Base-by-base conservation (phyloP, 768 basidiomycete species). In the Rhizopogon vinicolor region DNA sequence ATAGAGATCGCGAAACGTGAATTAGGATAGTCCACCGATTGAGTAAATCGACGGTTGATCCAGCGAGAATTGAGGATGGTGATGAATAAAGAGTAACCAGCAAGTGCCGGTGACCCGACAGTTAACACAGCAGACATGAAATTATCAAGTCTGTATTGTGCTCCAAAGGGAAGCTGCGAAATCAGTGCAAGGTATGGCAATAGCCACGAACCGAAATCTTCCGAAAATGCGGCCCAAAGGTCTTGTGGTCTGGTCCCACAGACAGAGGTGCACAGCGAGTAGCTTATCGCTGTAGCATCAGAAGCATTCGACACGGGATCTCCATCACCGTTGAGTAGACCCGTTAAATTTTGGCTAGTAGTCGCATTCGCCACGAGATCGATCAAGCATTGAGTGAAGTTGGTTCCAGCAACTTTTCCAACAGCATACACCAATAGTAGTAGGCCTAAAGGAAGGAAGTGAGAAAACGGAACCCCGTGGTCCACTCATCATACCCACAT, bases 121-220 rank as follows among this genome's bases (percentile, higher is more conserved):
- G 75, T 72, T 39, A 80, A 64, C 7, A 80, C 16, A 19, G 72
- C 70, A 6, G 76, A 73, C 57, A 71, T 66, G 39, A 78, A 62
- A 49, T 79, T 77, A n/a, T 77, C 75, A 16, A 68, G 59, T 31
- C 62, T 71, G 51, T 70, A 69, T 10, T 58, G 65, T 33, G 73
- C 68, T 8, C 77, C 77, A 29, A 78, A 81, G 0, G 78, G 79
- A 14, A 81, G 71, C 46, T 78, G 77, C 0, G 78, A 77, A 14
- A 80, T 63, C 7, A 80, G 58, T 0, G 78, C 76, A 10, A 80
- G 69, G 69, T 75, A 79, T 5, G 79, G 79, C 6, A 80, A 53
- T 3, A 80, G 65, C 79, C 78, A 80, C 0, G 75, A 58, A 10
- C 69, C 65, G 58, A 74, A 78, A 44, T 75, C 65, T 43, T 75